These are phyloP conservation scores for Salvia rosmarinus DNA, from an alignment of 257 asterid genomes.

Conservation along the genomic window DNA sequence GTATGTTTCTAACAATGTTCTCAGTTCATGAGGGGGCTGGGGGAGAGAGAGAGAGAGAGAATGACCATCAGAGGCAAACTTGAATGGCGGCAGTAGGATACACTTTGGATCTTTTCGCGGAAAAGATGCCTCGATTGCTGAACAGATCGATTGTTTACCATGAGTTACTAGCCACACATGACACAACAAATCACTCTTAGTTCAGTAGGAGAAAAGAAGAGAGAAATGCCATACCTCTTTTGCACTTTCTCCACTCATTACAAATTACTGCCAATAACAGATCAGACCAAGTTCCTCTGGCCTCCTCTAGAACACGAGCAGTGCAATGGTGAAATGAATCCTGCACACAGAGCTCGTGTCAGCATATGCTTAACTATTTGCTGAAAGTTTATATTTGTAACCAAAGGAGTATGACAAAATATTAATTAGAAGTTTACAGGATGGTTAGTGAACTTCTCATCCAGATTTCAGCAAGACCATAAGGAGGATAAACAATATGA, in stretches of 20 bases:
- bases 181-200: conserved; percentile 1
- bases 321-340: conserved; percentile 63
- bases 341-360: conserved; percentile 46
- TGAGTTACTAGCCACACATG: conserved; percentile 30
- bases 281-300: conserved; percentile 91
- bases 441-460: conserved; percentile 20
- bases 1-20: conserved; percentile 10
- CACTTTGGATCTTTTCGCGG: conserved; percentile 84
- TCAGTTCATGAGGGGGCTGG: not conserved
- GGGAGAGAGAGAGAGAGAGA: conserved; percentile 27
- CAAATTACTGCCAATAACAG: conserved; percentile 60
- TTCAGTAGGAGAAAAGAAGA: not conserved
- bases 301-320: conserved; percentile 68
- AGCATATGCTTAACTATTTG: conserved; percentile 25
- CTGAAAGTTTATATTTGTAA: conserved; percentile 20
- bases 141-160: conserved; percentile 31
- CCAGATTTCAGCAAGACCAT: conserved; percentile 26
- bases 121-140: conserved; percentile 93
- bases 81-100: conserved; percentile 58
- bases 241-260: conserved; percentile 99
- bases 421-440: not conserved
- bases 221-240: conserved; percentile 62
- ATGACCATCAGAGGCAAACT: conserved; percentile 57
- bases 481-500: conserved; percentile 15
- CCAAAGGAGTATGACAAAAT: conserved; percentile 21